Base-by-base conservation (phyloP, 768 basidiomycete genomes). In the Pleurotus citrinopileatus region DNA sequence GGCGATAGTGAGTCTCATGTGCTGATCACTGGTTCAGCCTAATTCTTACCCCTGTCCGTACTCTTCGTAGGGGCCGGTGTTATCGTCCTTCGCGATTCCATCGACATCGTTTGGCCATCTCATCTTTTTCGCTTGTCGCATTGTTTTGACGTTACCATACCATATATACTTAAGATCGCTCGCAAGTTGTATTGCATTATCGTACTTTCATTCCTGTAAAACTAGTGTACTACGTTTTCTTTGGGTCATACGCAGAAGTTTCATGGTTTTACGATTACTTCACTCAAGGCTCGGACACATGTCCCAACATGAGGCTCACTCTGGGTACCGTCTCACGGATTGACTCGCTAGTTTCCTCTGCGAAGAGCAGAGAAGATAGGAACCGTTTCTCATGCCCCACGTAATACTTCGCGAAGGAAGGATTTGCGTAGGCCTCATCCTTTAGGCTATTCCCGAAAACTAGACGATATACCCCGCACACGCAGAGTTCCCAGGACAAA, bases 1-100 rank as follows among this genome's bases (percentile, higher is more conserved):
- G 48, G 48, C 48, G 48, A 37, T 50, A 50, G 48, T 50, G 32
- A 50, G 48, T 37, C 23, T 50, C 34, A 10, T 29, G 20, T 10
- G 1, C 13, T n/a, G 45, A 25, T 29, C 26, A 26, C 26, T 27
- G 15, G 15, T n/a, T 36, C 20, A 19, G 15, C 32, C 15, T 17
- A 23, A n/a, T n/a, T 20, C 22, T n/a, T 23, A n/a, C 5, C 27
- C 34, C 20, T n/a, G 19, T 4, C 38, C 38, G 38, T 19, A 17
- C 7, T 40, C 8, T 13, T 15, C 38, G 38, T 19, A 40, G 38
- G 17, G 12, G 17, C 38, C 38, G 38, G 38, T 40, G 8, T 12
- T 40, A 40, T 7, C 38, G 29, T n/a, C 29, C 29, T 32, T 32
- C 6, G 29, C 13, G 29, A 32, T 32, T 13, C 29, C 29, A 32